A percentile compares a stretch with the other conserved stretches of the same genome.
Conservation (phyloP, 139 green algal genomes). For the Haematococcus lacustris region DNA sequence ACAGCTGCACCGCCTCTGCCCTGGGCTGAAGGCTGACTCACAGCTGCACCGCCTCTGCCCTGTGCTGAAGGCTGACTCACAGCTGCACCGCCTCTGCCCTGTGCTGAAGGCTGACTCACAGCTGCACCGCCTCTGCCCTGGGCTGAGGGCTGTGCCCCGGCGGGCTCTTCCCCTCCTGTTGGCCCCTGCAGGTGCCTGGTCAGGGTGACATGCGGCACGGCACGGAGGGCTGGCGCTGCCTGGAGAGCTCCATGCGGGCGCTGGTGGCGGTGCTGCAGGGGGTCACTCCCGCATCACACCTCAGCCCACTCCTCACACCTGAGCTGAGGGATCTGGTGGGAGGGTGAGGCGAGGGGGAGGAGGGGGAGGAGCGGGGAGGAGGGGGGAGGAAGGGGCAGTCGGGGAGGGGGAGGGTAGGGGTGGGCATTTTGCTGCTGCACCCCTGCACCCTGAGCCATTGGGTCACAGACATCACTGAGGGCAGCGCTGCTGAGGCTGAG, state of each 20-base stretch:
- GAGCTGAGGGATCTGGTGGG: constrained; percentile 7
- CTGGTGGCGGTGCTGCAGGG: constrained; percentile 23
- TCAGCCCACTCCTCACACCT: not conserved
- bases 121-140: not conserved
- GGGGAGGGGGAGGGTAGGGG: too few species aligned
- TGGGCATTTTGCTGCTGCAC: too few species aligned
- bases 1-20: too few species aligned
- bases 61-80: not conserved
- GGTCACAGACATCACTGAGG: too few species aligned
- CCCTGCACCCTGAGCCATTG: too few species aligned
- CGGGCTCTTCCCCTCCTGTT: not conserved
- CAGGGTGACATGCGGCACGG: constrained; percentile 74
- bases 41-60: not conserved
- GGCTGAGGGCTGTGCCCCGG: not conserved
- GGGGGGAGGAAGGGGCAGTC: too few species aligned
- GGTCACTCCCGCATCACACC: not conserved
- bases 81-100: not conserved
- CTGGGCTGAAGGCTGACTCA: too few species aligned
- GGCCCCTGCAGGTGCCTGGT: constrained; percentile 8
- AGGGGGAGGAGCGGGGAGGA: too few species aligned
- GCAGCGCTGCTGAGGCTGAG: too few species aligned
- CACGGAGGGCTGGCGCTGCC: constrained; percentile 86
- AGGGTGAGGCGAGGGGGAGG: constrained; percentile 4
- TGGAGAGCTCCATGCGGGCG: constrained; percentile 57
- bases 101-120: not conserved